phyloP scores from a whole-genome alignment of 2,329 filamentous ascomycete genomes.

The Cadophora luteo-olivacea region DNA sequence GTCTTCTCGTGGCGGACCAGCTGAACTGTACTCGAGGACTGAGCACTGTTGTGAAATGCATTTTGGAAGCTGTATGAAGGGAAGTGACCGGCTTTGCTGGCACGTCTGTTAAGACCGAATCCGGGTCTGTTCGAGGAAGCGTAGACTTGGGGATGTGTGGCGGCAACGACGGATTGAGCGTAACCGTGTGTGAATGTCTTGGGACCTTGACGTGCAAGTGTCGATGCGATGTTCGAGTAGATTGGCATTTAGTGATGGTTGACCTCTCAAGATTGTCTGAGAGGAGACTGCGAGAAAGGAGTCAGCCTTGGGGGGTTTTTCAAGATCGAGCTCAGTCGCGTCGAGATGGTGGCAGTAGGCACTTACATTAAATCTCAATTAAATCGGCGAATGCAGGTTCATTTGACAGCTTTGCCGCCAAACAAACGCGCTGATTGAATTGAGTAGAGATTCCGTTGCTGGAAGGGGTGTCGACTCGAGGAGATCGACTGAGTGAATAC shows the following conservation, averaged over 20 bases:
- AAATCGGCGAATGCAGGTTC: slow-evolving; percentile 77
- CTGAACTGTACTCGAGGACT: slow-evolving; percentile 51
- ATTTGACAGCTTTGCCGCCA: slow-evolving; percentile 96
- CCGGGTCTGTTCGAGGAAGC: slow-evolving; percentile 73
- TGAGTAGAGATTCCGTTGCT: slow-evolving; percentile 33
- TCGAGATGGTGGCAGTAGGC: not conserved
- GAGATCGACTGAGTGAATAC: slow-evolving; percentile 28
- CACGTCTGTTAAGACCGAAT: slow-evolving; percentile 61
- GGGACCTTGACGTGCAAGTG: slow-evolving; percentile 95
- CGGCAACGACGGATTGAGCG: slow-evolving; percentile 96
- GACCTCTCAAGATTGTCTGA: slow-evolving; percentile 64
- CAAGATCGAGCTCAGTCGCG: not conserved
- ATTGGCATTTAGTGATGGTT: slow-evolving; percentile 86
- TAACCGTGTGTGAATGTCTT: slow-evolving; percentile 98
- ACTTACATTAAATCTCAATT: slow-evolving; percentile 42
- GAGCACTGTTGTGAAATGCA: slow-evolving; percentile 68
- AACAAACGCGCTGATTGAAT: slow-evolving; percentile 79
- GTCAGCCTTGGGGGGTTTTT: slow-evolving; percentile 26
- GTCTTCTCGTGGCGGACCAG: slow-evolving; percentile 61
- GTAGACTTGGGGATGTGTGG: slow-evolving; percentile 82
- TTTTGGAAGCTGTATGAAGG: slow-evolving; percentile 72
- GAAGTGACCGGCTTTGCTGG: slow-evolving; percentile 54
- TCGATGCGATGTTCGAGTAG: slow-evolving; percentile 72
- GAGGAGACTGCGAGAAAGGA: slow-evolving; percentile 38
- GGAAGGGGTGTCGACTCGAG: slow-evolving; percentile 29